Percentiles rank a stretch among this genome's conserved stretches.
phyloP scores from a whole-genome alignment of 2,329 filamentous ascomycete genomes.

The Penicillium olsonii region DNA sequence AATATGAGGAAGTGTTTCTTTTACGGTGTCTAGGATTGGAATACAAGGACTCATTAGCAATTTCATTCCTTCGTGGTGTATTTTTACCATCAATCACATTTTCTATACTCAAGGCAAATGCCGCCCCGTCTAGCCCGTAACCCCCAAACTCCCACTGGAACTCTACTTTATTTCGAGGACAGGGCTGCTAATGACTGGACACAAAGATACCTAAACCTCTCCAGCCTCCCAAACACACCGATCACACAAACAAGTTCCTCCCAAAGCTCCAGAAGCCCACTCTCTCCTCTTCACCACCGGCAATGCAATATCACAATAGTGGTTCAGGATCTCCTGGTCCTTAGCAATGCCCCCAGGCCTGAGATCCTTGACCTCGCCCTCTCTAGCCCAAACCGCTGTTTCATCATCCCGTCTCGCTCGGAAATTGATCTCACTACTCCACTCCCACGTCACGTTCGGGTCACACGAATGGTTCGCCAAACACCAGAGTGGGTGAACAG shows the following conservation, averaged over 20 bases:
- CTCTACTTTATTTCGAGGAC: too few relatives aligned
- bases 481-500: constrained; percentile 95
- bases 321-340: constrained; percentile 85
- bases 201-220: constrained; percentile 7
- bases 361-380: constrained; percentile 46
- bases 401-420: constrained; percentile 35
- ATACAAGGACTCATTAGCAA: not conserved
- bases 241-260: constrained; percentile 83
- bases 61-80: not conserved
- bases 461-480: constrained; percentile 95
- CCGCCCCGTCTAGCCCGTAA: not conserved
- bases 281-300: constrained; percentile 79
- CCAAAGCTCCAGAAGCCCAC: constrained; percentile 84
- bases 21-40: constrained; percentile 1
- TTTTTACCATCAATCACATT: not conserved
- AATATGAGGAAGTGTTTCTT: constrained; percentile 4
- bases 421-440: constrained; percentile 59
- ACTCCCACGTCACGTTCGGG: constrained; percentile 93
- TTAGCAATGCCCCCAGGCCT: constrained; percentile 62
- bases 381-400: constrained; percentile 38
- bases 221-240: constrained; percentile 74
- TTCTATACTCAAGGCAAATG: not conserved
- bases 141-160: too few relatives aligned
- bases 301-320: constrained; percentile 87
- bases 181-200: too few relatives aligned